Percentiles rank a stretch among this genome's conserved stretches.
These are phyloP conservation scores for Curvularia sp. DNA, from an alignment of 2,329 filamentous ascomycete genomes.

Conservation along the genomic window DNA sequence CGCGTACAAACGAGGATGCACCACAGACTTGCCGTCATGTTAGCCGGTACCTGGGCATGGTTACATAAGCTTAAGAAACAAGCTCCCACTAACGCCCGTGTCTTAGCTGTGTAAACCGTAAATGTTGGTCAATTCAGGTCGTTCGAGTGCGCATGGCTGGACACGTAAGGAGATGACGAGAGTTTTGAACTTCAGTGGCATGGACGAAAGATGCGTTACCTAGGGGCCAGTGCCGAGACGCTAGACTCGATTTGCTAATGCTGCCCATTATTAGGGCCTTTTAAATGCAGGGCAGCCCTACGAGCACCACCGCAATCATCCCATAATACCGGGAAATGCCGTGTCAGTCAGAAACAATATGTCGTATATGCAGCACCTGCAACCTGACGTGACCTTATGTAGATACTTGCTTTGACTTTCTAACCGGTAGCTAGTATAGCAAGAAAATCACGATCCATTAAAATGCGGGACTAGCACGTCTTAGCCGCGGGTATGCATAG, in stretches of 20 bases:
- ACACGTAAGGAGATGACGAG: not conserved
- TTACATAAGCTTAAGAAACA: not conserved
- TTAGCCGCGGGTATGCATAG: not conserved
- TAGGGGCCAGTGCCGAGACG: not conserved
- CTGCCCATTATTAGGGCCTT: slow-evolving; percentile 3
- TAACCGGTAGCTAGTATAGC: not conserved
- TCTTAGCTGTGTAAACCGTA: not conserved
- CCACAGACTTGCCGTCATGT: not conserved
- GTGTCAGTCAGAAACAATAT: not conserved
- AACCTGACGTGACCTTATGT: not conserved
- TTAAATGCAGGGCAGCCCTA: not conserved
- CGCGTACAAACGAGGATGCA: not conserved
- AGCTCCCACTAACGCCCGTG: not conserved
- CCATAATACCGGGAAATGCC: not conserved
- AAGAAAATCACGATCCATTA: not conserved
- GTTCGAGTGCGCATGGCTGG: not conserved
- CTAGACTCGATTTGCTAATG: not conserved
- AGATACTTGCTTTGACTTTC: not conserved
- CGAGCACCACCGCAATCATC: not conserved
- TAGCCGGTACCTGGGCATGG: not conserved
- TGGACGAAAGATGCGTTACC: not conserved
- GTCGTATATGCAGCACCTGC: not conserved
- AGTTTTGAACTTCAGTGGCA: not conserved
- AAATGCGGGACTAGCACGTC: not conserved
- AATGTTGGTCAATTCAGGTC: too few species aligned